Evolutionary conservation across 495 filamentous ascomycete species (phyloP), one percentile per base, ranked within the genome.

Genomic region (Pseudoneurospora amorphoporcata): DNA sequence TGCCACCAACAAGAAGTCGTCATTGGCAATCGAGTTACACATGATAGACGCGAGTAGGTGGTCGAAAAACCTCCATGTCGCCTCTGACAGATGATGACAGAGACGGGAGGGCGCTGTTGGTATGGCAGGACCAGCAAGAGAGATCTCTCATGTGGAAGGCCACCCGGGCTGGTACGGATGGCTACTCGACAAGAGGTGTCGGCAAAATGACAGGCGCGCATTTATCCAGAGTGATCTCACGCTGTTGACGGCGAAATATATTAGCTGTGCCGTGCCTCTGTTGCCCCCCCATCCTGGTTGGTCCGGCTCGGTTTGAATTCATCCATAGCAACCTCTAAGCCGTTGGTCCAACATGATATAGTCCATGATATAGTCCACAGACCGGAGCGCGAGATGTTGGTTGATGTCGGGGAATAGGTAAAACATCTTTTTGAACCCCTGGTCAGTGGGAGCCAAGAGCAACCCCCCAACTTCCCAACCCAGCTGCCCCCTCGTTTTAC

Each of bases 211-310:
- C 53, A 75, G 70, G 70, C 40, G 73, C 43, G 73, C 72, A 75
- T 81, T 81, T 81, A 81, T 75, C 79, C 79, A 80, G 74, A 80
- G 78, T 80, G 78, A 32, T 70, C 70, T 70, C 77, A 39, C 70
- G 53, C 65, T 72, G 71, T 77, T 58, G 74, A 70, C 76, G 76
- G 73, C 73, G 74, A 76, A 72, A 76, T 81, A 80, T 74, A 81
- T 80, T 81, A 70, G 68, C 70, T 76, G 71, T 78, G 75, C 78
- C 78, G 78, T 80, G 76, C 78, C 73, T 75, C 47, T 58, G 29
- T 65, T 3, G 53, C 29, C 6, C 29, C 29, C 12, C 8, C 29
- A 37, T 35, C 29, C 23, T 65, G 29, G 53, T 35, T 35, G 29
- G 53, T 65, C 14, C 53, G 53, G 53, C 23, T 35, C 29, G 53